Evolutionary conservation across 768 basidiomycete genomes (phyloP), one percentile per base, ranked within the genome.

Genomic region (Pleurotus tuber-regium): DNA sequence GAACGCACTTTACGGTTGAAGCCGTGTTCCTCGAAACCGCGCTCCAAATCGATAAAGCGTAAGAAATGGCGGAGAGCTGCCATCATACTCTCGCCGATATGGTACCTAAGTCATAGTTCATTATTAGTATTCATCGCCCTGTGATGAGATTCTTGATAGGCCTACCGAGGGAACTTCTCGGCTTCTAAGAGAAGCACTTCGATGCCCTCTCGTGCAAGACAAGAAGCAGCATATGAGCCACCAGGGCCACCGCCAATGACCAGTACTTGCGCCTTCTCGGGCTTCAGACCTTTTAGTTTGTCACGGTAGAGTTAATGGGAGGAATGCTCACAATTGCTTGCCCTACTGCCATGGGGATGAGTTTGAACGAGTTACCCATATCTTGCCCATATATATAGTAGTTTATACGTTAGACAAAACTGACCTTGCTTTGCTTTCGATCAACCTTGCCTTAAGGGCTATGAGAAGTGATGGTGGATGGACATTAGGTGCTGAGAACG

Each of bases 211-310:
- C 65, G 54, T n/a, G 59, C 61, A 8, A 68, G 58, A 18, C 52
- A 61, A 29, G 66, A 38, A 8, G 65, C 64, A 24, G 63, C 57
- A 38, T 62, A 66, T n/a, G 52, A 54, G 12, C 66, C 63, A 3
- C 57, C 57, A 9, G 66, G 66, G 9, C 65, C 65, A 11, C 65
- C 65, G 8, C 78, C 78, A 8, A 80, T 58, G 23, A 79, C 69
- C 24, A 79, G 73, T 23, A 52, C 51, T n/a, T n/a, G n/a, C n/a
- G n/a, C n/a, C n/a, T n/a, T n/a, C n/a, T n/a, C n/a, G n/a, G n/a
- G n/a, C n/a, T n/a, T n/a, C n/a, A n/a, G n/a, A n/a, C n/a, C n/a
- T n/a, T n/a, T n/a, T n/a, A n/a, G n/a, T n/a, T n/a, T n/a, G n/a
- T n/a, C n/a, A n/a, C n/a, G n/a, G n/a, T n/a, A n/a, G n/a, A n/a